Percentiles rank a stretch among this genome's conserved stretches.
Evolutionary conservation across 305 asterid genomes (phyloP).

Genomic region (Solanum hybrid): DNA sequence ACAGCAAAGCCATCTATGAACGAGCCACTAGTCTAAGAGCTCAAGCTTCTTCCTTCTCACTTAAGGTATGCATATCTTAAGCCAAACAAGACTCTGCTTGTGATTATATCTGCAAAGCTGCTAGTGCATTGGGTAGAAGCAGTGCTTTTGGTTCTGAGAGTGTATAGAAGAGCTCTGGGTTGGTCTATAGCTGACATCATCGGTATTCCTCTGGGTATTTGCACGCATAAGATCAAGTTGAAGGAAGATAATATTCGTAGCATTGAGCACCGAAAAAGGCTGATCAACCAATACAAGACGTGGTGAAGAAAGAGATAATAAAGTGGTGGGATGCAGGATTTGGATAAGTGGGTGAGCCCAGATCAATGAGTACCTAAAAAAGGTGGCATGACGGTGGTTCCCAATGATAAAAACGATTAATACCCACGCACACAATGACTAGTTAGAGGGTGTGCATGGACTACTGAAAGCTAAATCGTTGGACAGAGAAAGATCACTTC

Average conservation of each 20-base stretch:
- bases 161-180: background rate
- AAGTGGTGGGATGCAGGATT: background rate
- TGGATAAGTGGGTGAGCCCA: background rate
- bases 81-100: background rate
- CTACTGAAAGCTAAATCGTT: background rate
- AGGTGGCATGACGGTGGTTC: background rate
- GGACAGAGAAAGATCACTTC: background rate
- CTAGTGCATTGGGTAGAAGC: background rate
- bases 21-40: background rate
- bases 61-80: background rate
- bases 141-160: background rate
- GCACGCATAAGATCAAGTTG: background rate
- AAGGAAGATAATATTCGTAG: background rate
- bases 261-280: background rate
- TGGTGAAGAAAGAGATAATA: background rate
- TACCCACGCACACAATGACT: background rate
- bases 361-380: background rate
- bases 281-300: background rate
- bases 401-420: background rate
- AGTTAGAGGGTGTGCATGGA: background rate
- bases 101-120: background rate
- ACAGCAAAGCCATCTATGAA: background rate
- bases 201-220: background rate
- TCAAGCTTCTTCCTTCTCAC: background rate
- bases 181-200: background rate